Conservation (phyloP, 2,329 filamentous ascomycete genomes). For the Exophiala sp. region DNA sequence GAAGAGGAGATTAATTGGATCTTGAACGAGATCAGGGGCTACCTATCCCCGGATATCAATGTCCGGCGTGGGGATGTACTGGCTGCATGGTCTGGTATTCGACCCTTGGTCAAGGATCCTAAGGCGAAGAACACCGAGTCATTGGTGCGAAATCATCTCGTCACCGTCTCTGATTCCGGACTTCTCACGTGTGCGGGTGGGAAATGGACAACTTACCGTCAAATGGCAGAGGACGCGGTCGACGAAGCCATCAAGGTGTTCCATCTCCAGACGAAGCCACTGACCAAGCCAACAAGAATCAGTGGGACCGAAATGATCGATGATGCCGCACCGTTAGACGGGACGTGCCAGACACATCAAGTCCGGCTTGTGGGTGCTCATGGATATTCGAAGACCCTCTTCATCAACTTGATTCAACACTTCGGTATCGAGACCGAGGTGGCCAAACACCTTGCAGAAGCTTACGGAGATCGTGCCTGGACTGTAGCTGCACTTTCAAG, state of each 20-base stretch:
- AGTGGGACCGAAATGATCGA: conserved; percentile 29
- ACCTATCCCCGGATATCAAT: conserved; percentile 76
- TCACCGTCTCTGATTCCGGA: conserved; percentile 72
- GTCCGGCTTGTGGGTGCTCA: conserved; percentile 78
- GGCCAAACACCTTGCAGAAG: conserved; percentile 77
- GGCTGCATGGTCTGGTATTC: conserved; percentile 82
- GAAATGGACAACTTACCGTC: conserved; percentile 89
- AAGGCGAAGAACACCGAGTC: conserved; percentile 81
- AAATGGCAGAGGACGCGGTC: conserved; percentile 87
- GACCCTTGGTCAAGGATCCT: conserved; percentile 78
- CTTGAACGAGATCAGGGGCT: conserved; percentile 72
- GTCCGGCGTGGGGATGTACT: conserved; percentile 82
- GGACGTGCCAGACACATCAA: conserved; percentile 74
- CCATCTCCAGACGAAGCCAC: conserved; percentile 21
- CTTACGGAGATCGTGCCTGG: conserved; percentile 91
- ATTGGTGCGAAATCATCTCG: conserved; percentile 77
- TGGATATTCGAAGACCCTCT: conserved; percentile 81
- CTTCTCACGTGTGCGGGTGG: conserved; percentile 80
- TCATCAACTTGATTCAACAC: conserved; percentile 92
- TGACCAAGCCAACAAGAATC: conserved; percentile 22
- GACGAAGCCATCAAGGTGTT: conserved; percentile 50
- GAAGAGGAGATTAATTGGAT: conserved; percentile 88
- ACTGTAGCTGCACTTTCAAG: conserved; percentile 74
- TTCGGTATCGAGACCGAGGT: conserved; percentile 89
- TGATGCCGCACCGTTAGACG: conserved; percentile 44